These are phyloP conservation scores for Tolypocladium tropicale DNA, from an alignment of 2,329 filamentous ascomycete genomes.

Conservation along the genomic window DNA sequence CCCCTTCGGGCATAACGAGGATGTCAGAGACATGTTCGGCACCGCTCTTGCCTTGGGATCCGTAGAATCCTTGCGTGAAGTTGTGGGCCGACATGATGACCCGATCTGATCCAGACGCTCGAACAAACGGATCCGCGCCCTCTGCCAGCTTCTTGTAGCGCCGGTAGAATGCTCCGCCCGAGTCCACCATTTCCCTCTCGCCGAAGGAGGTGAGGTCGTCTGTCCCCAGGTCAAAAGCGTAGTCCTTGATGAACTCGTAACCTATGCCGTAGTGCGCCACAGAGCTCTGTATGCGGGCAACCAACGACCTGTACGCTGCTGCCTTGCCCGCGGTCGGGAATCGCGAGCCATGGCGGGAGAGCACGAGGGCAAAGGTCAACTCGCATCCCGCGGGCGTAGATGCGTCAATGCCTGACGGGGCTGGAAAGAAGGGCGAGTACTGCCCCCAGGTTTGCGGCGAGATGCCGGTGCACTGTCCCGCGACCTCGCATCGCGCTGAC, in stretches of 20 bases:
- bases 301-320: slow-evolving; percentile 47
- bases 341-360: slow-evolving; percentile 78
- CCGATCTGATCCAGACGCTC: slow-evolving; percentile 58
- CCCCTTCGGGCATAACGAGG: slow-evolving; percentile 58
- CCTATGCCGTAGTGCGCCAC: slow-evolving; percentile 47
- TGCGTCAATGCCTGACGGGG: slow-evolving; percentile 53
- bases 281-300: slow-evolving; percentile 53
- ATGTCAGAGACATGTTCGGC: slow-evolving; percentile 43
- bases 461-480: slow-evolving; percentile 39
- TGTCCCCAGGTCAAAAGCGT: slow-evolving; percentile 59
- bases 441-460: slow-evolving; percentile 71
- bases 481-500: slow-evolving; percentile 11
- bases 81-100: slow-evolving; percentile 66
- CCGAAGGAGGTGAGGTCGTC: slow-evolving; percentile 62
- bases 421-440: slow-evolving; percentile 76
- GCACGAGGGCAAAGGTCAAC: slow-evolving; percentile 68
- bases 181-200: slow-evolving; percentile 58
- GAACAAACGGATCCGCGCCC: slow-evolving; percentile 54
- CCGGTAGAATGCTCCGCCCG: slow-evolving; percentile 64
- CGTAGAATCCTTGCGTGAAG: slow-evolving; percentile 66
- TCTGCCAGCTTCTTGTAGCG: slow-evolving; percentile 57
- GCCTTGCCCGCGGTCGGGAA: slow-evolving; percentile 67
- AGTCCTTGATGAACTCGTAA: slow-evolving; percentile 62
- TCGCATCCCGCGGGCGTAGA: slow-evolving; percentile 57
- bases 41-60: slow-evolving; percentile 21